Evolutionary conservation across 1,284 basidiomycete genomes (phyloP).

Genomic region (Boletus smithii): DNA sequence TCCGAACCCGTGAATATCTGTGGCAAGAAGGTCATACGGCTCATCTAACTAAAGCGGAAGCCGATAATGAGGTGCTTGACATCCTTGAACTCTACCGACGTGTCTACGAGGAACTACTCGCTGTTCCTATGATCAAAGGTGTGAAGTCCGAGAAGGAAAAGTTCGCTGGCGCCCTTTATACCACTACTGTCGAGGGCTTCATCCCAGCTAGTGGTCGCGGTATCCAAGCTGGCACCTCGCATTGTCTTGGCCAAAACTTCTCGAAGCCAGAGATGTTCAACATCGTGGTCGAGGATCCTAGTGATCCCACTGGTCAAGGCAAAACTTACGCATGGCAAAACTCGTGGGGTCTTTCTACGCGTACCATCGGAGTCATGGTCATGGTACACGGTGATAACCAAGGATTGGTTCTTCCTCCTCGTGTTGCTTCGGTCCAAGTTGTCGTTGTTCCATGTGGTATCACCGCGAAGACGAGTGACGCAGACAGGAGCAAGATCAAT

Average conservation of each 20-base stretch:
- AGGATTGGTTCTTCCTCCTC: conserved; percentile 92
- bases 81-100: conserved; percentile 96
- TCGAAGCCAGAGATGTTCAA: conserved; percentile 96
- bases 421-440: conserved; percentile 91
- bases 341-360: conserved; percentile 97
- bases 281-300: conserved; percentile 94
- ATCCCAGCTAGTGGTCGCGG: conserved; percentile 96
- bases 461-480: conserved; percentile 75
- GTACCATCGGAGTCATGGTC: conserved; percentile 97
- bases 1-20: conserved; percentile 97
- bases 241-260: conserved; percentile 98
- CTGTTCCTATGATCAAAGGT: conserved; percentile 95
- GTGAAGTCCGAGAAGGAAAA: conserved; percentile 99
- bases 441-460: conserved; percentile 93
- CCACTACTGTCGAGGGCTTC: conserved; percentile 98
- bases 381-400: conserved; percentile 99
- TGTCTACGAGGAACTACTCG: conserved; percentile 96
- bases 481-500: conserved; percentile 72
- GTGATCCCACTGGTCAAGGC: conserved; percentile 59
- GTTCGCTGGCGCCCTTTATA: conserved; percentile 97
- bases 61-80: conserved; percentile 86
- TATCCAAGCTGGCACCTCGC: conserved; percentile 97
- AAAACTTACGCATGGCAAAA: conserved; percentile 95
- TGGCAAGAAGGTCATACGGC: conserved; percentile 99
- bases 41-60: conserved; percentile 84